phyloP scores from a whole-genome alignment of 352 stramenopile species.

The Globisporangium spiculum region DNA sequence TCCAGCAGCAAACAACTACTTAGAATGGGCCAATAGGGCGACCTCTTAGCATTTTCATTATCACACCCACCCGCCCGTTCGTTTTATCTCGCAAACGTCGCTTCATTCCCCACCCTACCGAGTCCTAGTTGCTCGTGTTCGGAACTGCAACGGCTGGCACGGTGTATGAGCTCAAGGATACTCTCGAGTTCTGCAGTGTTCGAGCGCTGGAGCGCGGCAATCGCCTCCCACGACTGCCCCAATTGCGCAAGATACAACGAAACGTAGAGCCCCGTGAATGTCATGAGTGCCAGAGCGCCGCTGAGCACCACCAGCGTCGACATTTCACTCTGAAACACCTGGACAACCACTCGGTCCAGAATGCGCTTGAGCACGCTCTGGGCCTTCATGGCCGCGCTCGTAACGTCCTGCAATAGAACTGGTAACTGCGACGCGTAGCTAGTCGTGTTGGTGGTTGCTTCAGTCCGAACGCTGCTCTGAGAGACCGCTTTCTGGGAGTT shows the following conservation, averaged over 20 bases:
- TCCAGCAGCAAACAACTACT: background rate
- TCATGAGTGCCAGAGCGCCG: background rate
- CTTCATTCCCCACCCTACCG: background rate
- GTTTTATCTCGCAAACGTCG: background rate
- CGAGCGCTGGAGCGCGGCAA: background rate
- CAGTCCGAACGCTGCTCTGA: background rate
- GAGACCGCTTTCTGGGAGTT: background rate
- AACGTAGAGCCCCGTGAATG: background rate
- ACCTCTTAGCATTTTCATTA: background rate
- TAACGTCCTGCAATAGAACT: background rate
- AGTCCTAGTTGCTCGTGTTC: background rate
- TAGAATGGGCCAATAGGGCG: background rate
- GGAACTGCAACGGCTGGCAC: background rate
- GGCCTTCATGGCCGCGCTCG: background rate
- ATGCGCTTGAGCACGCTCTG: background rate
- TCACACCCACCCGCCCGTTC: too few relatives aligned
- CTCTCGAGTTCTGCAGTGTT: background rate
- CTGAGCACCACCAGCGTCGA: background rate
- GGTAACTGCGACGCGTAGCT: background rate
- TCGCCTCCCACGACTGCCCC: constrained; percentile 4
- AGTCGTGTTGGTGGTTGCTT: background rate
- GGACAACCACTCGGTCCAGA: background rate
- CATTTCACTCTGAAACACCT: background rate
- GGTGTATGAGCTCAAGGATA: background rate
- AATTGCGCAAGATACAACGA: background rate